Percentiles rank a stretch among this genome's conserved stretches.
Conservation (phyloP, 2,329 filamentous ascomycete genomes). For the Apiospora saccharicola region DNA sequence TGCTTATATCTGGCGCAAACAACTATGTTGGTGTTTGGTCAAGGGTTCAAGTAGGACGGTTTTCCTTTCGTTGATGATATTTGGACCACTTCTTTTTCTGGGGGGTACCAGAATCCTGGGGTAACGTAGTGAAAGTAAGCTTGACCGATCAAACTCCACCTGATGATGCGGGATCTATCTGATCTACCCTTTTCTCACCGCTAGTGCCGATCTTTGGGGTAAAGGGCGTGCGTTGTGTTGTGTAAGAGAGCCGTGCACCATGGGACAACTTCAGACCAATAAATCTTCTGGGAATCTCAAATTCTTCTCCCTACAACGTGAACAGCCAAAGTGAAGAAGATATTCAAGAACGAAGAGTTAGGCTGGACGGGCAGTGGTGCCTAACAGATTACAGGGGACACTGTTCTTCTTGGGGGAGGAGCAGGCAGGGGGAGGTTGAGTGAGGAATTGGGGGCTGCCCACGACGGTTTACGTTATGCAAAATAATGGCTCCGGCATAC, state of each 20-base stretch:
- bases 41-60: neutral
- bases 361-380: neutral
- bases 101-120: neutral
- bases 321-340: neutral
- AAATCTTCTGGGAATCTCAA: neutral
- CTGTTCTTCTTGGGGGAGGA: neutral
- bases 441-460: neutral
- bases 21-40: neutral
- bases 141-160: neutral
- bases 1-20: neutral
- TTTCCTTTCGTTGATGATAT: neutral
- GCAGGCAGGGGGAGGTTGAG: neutral
- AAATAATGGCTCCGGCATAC: neutral
- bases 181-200: neutral
- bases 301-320: neutral
- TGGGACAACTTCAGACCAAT: neutral
- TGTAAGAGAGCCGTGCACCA: neutral
- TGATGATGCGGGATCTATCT: neutral
- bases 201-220: conserved; percentile 11
- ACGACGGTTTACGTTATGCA: neutral
- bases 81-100: neutral
- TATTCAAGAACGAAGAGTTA: neutral
- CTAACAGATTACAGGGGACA: neutral
- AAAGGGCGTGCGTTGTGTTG: neutral
- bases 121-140: neutral